These are phyloP conservation scores for Flaveria bidentis DNA, from an alignment of 129 eudicot genomes.

Conservation along the genomic window DNA sequence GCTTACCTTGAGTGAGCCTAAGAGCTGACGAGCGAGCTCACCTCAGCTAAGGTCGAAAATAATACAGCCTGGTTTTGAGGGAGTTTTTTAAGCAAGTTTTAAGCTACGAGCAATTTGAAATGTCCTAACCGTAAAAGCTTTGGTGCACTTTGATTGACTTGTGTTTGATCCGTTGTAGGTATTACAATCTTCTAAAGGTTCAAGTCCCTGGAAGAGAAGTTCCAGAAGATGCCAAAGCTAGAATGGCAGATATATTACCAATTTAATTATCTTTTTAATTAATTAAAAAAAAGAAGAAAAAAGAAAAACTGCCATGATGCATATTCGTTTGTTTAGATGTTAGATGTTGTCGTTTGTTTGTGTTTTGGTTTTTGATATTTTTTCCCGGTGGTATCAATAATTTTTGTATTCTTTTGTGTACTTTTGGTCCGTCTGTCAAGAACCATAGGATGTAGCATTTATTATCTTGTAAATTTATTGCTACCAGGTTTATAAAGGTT, in stretches of 20 bases:
- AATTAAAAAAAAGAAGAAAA: background rate
- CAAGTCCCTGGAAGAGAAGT: constrained; percentile 96
- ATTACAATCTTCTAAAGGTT: constrained; percentile 70
- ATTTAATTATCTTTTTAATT: constrained; percentile 29
- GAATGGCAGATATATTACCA: constrained; percentile 61
- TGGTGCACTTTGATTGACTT: background rate
- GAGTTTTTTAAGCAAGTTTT: background rate
- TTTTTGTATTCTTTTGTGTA: constrained; percentile 37
- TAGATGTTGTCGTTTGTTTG: constrained; percentile 26
- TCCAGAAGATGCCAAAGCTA: constrained; percentile 78
- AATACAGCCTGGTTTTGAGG: too few species aligned
- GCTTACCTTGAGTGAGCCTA: background rate
- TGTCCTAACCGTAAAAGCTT: background rate
- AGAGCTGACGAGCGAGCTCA: background rate
- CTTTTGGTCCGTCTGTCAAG: constrained; percentile 21
- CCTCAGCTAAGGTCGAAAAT: background rate
- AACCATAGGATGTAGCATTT: constrained; percentile 25
- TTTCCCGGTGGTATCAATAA: constrained; percentile 14
- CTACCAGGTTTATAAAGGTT: background rate
- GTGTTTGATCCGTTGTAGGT: constrained; percentile 44
- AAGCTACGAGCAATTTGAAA: background rate
- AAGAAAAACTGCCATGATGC: background rate
- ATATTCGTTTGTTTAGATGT: constrained; percentile 20
- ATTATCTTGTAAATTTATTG: constrained; percentile 33
- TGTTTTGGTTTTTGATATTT: constrained; percentile 11